phyloP scores from a whole-genome alignment of 371 early-diverging fungal species.

The Mortierella polycephala region DNA sequence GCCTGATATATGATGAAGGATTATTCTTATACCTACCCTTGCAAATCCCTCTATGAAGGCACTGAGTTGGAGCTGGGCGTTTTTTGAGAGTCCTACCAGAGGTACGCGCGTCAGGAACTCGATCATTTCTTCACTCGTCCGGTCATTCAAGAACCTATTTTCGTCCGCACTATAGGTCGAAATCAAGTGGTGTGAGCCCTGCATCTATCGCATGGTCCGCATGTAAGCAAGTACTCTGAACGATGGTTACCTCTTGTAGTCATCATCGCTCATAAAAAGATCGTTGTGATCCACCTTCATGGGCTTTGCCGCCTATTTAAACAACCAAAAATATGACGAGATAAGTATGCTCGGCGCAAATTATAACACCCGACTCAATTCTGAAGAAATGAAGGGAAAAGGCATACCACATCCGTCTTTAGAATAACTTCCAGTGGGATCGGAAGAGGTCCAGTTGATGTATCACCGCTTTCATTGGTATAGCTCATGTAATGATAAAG shows the following conservation, averaged over 20 bases:
- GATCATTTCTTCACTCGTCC: slow-evolving; percentile 45
- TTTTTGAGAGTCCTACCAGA: slow-evolving; percentile 39
- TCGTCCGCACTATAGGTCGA: slow-evolving; percentile 54
- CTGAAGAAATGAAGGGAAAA: too few relatives aligned
- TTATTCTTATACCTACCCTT: slow-evolving; percentile 5
- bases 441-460: slow-evolving; percentile 59
- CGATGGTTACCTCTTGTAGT: slow-evolving; percentile 25
- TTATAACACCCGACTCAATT: too few relatives aligned
- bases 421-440: slow-evolving; percentile 63
- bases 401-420: slow-evolving; percentile 62
- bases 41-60: slow-evolving; percentile 47
- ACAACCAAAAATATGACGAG: neutral
- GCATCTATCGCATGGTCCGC: neutral
- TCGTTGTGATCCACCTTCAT: slow-evolving; percentile 35
- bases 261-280: slow-evolving; percentile 25
- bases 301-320: slow-evolving; percentile 32
- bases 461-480: slow-evolving; percentile 59
- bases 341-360: neutral
- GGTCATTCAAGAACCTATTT: slow-evolving; percentile 57
- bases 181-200: slow-evolving; percentile 25
- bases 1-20: neutral
- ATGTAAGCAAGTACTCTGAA: neutral
- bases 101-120: slow-evolving; percentile 48
- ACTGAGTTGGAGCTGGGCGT: slow-evolving; percentile 30
- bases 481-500: slow-evolving; percentile 64